phyloP scores from a whole-genome alignment of 257 asterid genomes.

The Plectranthus barbatus region DNA sequence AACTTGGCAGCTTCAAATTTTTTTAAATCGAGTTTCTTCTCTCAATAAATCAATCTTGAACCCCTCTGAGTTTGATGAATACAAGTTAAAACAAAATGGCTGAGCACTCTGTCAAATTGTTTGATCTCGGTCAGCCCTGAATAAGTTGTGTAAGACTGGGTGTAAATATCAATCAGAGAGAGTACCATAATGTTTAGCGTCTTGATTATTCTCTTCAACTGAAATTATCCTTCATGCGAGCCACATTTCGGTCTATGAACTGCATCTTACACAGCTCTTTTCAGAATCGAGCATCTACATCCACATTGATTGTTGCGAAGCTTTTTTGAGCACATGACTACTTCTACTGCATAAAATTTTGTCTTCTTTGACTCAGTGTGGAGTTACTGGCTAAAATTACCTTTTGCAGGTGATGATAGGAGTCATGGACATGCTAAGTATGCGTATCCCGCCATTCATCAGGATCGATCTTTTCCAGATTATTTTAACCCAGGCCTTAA shows the following conservation, averaged over 20 bases:
- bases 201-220: neutral
- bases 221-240: neutral
- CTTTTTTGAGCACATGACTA: neutral
- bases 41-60: neutral
- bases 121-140: neutral
- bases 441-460: constrained; percentile 71
- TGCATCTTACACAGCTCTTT: neutral
- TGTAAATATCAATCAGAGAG: constrained; percentile 5
- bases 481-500: constrained; percentile 58
- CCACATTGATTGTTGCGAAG: neutral
- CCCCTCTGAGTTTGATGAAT: neutral
- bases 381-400: constrained; percentile 21
- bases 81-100: neutral
- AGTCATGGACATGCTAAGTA: constrained; percentile 55
- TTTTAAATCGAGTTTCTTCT: neutral
- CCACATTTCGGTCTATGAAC: neutral
- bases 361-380: neutral
- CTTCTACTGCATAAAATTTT: neutral
- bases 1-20: neutral
- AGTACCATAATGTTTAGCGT: neutral
- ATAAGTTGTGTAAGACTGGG: neutral
- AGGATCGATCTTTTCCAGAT: constrained; percentile 80
- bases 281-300: neutral
- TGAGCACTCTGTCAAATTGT: constrained; percentile 4
- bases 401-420: constrained; percentile 76